phyloP scores from a whole-genome alignment of 2,329 filamentous ascomycete genomes.

The Purpureocillium lavendulum region DNA sequence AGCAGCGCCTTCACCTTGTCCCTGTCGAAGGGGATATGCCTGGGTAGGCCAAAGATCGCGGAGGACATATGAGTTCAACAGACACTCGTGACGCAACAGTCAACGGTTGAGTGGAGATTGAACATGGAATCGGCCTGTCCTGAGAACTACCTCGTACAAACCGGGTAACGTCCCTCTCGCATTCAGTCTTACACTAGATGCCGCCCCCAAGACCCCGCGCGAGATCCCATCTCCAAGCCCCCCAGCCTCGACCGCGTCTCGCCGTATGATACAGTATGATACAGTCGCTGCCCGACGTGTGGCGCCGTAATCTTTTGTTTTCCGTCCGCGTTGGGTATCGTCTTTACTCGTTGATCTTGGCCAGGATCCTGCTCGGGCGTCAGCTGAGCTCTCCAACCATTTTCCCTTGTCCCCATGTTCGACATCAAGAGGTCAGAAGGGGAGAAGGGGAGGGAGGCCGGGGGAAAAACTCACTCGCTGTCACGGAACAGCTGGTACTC shows the following conservation, averaged over 20 bases:
- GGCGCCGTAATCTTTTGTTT: constrained; percentile 1
- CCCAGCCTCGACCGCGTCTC: constrained; percentile 7
- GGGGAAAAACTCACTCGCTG: constrained; percentile 69
- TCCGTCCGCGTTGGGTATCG: constrained; percentile 13
- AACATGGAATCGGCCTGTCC: constrained; percentile 1
- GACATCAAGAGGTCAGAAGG: no score
- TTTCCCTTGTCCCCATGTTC: no score
- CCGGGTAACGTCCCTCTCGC: no score
- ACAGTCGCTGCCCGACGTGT: constrained; percentile 14
- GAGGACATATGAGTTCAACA: no score
- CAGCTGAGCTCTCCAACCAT: background rate
- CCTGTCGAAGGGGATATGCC: no score
- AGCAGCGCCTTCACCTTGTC: no score
- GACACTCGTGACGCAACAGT: constrained; percentile 9
- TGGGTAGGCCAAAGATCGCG: no score
- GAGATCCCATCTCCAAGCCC: background rate
- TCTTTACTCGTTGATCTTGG: constrained; percentile 91
- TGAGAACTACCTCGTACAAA: constrained; percentile 1
- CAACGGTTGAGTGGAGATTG: background rate
- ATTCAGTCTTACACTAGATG: background rate
- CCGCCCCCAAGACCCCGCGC: constrained; percentile 3
- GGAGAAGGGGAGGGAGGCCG: no score
- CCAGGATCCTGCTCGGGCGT: constrained; percentile 61
- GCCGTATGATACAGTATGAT: constrained; percentile 27
- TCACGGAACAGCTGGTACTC: constrained; percentile 96